These are phyloP conservation scores for Starmerella sirachaensis DNA, from an alignment of 805 yeast species.

Conservation along the genomic window DNA sequence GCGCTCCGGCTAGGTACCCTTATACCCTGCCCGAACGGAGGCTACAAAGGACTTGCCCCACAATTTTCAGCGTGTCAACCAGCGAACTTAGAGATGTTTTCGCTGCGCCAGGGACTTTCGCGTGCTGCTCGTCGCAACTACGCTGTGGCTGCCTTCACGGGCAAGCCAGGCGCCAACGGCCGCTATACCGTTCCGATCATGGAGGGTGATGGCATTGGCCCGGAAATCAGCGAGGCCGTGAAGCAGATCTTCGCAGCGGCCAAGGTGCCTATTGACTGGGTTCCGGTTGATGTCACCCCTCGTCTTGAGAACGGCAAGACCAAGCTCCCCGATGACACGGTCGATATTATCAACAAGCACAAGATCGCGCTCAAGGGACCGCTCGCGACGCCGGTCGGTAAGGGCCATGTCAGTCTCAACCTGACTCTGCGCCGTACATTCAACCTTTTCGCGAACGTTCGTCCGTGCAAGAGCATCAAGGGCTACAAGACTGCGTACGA, in stretches of 20 bases:
- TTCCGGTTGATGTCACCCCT: slow-evolving; percentile 92
- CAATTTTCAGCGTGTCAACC: slow-evolving; percentile 1
- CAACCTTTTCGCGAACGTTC: slow-evolving; percentile 89
- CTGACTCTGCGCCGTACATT: slow-evolving; percentile 95
- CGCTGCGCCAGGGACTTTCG: slow-evolving; percentile 12
- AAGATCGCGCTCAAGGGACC: slow-evolving; percentile 97
- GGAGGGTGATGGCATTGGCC: slow-evolving; percentile 98
- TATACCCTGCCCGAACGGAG: too few relatives aligned
- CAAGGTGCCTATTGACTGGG: slow-evolving; percentile 93
- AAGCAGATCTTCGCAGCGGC: slow-evolving; percentile 90
- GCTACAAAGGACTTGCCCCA: too few relatives aligned
- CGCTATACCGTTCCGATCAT: slow-evolving; percentile 88
- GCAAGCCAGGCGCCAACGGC: slow-evolving; percentile 40
- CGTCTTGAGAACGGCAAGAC: slow-evolving; percentile 83
- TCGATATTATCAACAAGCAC: slow-evolving; percentile 83
- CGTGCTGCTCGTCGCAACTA: slow-evolving; percentile 16
- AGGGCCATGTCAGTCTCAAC: slow-evolving; percentile 96
- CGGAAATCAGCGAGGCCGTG: slow-evolving; percentile 89
- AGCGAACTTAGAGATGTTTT: slow-evolving; percentile 5
- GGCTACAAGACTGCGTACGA: slow-evolving; percentile 88
- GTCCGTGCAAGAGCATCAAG: slow-evolving; percentile 87
- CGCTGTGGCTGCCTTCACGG: slow-evolving; percentile 34
- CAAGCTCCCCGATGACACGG: slow-evolving; percentile 83
- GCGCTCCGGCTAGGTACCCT: too few relatives aligned
- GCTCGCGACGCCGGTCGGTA: slow-evolving; percentile 95